These are phyloP conservation scores for Barnettozyma californica DNA, from an alignment of 805 yeast species.

Conservation along the genomic window DNA sequence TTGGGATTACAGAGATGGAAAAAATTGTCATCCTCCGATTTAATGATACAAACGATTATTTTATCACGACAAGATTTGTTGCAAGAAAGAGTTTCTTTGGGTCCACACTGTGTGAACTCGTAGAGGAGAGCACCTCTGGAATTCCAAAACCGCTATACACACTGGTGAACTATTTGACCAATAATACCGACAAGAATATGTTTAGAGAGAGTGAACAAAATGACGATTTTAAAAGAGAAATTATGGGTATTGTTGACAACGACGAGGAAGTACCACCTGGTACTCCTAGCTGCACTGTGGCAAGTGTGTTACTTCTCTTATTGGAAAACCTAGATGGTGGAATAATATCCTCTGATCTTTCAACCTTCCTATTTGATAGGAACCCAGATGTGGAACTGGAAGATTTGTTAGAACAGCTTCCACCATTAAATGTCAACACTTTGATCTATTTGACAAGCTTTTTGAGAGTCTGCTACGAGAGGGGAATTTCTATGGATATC, in stretches of 20 bases:
- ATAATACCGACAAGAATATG: constrained; percentile 22
- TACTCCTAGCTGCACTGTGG: constrained; percentile 22
- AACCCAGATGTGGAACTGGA: constrained; percentile 27
- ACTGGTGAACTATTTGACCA: constrained; percentile 26
- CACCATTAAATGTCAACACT: constrained; percentile 37
- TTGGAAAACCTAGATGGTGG: constrained; percentile 36
- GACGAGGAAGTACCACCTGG: constrained; percentile 20
- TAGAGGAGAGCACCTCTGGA: constrained; percentile 17
- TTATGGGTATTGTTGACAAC: constrained; percentile 19
- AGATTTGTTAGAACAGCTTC: constrained; percentile 33
- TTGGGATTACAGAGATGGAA: constrained; percentile 22
- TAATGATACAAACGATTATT: constrained; percentile 28
- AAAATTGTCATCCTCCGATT: constrained; percentile 26
- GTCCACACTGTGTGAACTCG: constrained; percentile 26
- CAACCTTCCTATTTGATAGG: constrained; percentile 21
- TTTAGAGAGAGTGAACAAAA: constrained; percentile 20
- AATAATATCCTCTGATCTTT: constrained; percentile 31
- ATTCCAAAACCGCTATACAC: constrained; percentile 30
- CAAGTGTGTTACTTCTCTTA: constrained; percentile 26
- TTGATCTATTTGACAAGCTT: constrained; percentile 36
- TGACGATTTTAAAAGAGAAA: constrained; percentile 18
- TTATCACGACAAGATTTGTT: constrained; percentile 25
- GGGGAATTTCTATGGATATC: constrained; percentile 17
- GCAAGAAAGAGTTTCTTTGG: constrained; percentile 27
- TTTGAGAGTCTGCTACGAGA: constrained; percentile 28